These are phyloP conservation scores for Neurospora terricola DNA, from an alignment of 495 filamentous ascomycete genomes.

Conservation along the genomic window DNA sequence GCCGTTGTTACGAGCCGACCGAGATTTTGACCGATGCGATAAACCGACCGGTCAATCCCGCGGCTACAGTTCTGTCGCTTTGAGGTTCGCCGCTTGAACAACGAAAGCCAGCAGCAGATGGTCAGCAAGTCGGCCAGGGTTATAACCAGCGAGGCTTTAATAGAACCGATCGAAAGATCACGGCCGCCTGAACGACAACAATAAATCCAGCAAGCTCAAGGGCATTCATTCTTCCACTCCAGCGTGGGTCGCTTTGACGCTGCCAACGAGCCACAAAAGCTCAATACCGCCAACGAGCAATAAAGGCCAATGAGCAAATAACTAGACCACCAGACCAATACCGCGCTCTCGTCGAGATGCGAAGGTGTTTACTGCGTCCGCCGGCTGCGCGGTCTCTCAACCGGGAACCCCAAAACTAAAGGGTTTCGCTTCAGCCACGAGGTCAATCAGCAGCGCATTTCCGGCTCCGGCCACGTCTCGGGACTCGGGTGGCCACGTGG, in stretches of 20 bases:
- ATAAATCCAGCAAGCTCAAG: not conserved
- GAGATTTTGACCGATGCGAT: not conserved
- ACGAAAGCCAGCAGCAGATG: not conserved
- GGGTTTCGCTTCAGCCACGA: not conserved
- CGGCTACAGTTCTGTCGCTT: not conserved
- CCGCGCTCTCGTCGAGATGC: not conserved
- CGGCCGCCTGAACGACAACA: not conserved
- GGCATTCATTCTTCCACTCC: not conserved
- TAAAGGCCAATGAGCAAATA: not conserved
- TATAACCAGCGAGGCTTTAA: too few relatives aligned
- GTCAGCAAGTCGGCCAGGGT: not conserved
- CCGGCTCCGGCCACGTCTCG: not conserved
- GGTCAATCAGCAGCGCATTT: not conserved
- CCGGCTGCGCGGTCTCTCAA: not conserved
- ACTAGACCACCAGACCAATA: not conserved
- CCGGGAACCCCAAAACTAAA: constrained; percentile 10
- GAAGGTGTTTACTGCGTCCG: not conserved
- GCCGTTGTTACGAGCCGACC: too few relatives aligned
- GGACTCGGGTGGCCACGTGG: not conserved
- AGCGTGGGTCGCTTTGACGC: not conserved
- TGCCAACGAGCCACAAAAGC: not conserved
- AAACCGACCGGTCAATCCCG: not conserved
- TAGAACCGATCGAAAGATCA: too few relatives aligned
- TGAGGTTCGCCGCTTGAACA: not conserved
- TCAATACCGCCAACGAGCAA: not conserved